Percentiles rank a stretch among this genome's conserved stretches.
Evolutionary conservation across 805 yeast species (phyloP).

Genomic region (Kazachstania taianensis): DNA sequence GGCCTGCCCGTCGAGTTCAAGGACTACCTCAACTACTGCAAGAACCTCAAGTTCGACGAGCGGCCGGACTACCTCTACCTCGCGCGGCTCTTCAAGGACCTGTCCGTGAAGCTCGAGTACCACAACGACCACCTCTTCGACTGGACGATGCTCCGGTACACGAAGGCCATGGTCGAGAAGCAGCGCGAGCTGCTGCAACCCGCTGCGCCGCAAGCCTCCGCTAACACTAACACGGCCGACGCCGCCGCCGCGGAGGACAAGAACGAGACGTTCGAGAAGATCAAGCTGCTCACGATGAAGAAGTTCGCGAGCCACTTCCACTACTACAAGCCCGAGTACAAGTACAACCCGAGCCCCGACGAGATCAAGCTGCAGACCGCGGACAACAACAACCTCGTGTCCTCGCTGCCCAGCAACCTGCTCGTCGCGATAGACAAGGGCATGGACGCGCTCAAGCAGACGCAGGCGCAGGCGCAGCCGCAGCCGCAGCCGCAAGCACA

Average conservation of each 20-base stretch:
- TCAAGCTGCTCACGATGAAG: slow-evolving; percentile 26
- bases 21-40: slow-evolving; percentile 80
- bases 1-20: slow-evolving; percentile 91
- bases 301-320: slow-evolving; percentile 29
- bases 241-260: slow-evolving; percentile 3
- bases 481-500: not conserved
- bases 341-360: slow-evolving; percentile 26
- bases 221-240: slow-evolving; percentile 1
- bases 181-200: slow-evolving; percentile 11
- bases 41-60: slow-evolving; percentile 89
- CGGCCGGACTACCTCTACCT: slow-evolving; percentile 90
- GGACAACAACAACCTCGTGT: slow-evolving; percentile 19
- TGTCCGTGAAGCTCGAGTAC: slow-evolving; percentile 81
- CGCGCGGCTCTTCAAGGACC: slow-evolving; percentile 83
- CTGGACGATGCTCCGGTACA: slow-evolving; percentile 65
- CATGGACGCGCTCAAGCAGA: slow-evolving; percentile 21
- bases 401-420: slow-evolving; percentile 22
- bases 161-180: slow-evolving; percentile 29
- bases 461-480: not conserved
- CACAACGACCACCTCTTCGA: slow-evolving; percentile 93
- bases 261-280: slow-evolving; percentile 25
- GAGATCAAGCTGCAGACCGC: slow-evolving; percentile 26
- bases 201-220: not conserved
- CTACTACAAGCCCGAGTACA: slow-evolving; percentile 23
- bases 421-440: slow-evolving; percentile 23